Conservation (phyloP, 768 basidiomycete genomes). For the Tephrocybe sp. region DNA sequence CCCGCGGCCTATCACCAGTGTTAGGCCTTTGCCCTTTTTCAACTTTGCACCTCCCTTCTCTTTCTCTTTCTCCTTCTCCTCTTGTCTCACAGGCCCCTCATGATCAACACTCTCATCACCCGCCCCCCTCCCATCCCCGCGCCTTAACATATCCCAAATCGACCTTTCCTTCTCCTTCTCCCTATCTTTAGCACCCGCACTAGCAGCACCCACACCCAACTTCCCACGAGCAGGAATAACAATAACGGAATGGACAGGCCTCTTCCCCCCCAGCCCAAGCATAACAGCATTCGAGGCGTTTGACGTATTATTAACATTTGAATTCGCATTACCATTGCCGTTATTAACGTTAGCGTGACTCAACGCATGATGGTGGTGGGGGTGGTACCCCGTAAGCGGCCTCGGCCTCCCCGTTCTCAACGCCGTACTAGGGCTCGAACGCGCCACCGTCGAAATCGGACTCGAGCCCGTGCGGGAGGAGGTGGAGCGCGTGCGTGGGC, state of each 20-base stretch:
- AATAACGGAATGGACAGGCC: slow-evolving; percentile 2
- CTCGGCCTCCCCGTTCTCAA: slow-evolving; percentile 13
- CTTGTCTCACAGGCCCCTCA: not conserved
- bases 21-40: slow-evolving; percentile 13
- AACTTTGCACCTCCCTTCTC: not conserved
- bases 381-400: slow-evolving; percentile 28
- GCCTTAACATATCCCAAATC: slow-evolving; percentile 9
- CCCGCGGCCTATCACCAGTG: slow-evolving; percentile 11
- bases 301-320: not conserved
- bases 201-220: too few species aligned
- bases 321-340: too few species aligned
- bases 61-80: slow-evolving; percentile 6
- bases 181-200: slow-evolving; percentile 7
- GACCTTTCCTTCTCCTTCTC: slow-evolving; percentile 7
- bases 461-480: slow-evolving; percentile 18
- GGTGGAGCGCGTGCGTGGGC: slow-evolving; percentile 23
- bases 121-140: not conserved
- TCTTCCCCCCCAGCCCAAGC: too few species aligned
- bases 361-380: slow-evolving; percentile 27
- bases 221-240: slow-evolving; percentile 8
- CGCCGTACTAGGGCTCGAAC: slow-evolving; percentile 5
- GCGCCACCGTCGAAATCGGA: slow-evolving; percentile 4
- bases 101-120: not conserved
- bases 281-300: not conserved
- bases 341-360: slow-evolving; percentile 27